phyloP scores from a whole-genome alignment of 2,329 filamentous ascomycete species.

The Hypoxylon rubiginosum region DNA sequence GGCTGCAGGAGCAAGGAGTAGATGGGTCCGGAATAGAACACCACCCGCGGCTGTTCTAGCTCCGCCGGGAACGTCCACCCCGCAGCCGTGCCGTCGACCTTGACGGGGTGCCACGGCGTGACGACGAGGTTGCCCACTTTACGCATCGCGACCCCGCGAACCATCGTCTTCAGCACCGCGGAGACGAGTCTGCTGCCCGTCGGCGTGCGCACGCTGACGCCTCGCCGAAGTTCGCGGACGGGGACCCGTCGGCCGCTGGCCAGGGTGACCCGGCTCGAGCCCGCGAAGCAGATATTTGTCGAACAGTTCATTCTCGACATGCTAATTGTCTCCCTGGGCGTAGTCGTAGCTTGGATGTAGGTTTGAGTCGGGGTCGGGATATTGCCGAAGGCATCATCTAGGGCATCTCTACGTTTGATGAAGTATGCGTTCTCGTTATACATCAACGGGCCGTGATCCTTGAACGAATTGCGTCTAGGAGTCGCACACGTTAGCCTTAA shows the following conservation, averaged over 20 bases:
- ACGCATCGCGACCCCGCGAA: constrained; percentile 59
- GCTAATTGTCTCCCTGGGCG: constrained; percentile 39
- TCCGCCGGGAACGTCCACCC: constrained; percentile 64
- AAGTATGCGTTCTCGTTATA: constrained; percentile 70
- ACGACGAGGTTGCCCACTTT: constrained; percentile 63
- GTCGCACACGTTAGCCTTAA: background rate
- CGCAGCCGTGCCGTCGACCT: constrained; percentile 45
- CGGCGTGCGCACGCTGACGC: constrained; percentile 65
- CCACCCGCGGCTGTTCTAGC: constrained; percentile 39
- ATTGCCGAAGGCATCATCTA: constrained; percentile 64
- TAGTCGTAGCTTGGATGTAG: constrained; percentile 28
- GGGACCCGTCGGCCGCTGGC: constrained; percentile 56
- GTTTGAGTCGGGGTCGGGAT: constrained; percentile 59
- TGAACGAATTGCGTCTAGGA: constrained; percentile 70
- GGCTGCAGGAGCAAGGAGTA: constrained; percentile 70
- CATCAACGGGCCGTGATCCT: constrained; percentile 69
- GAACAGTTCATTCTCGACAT: constrained; percentile 57
- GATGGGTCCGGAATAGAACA: constrained; percentile 62
- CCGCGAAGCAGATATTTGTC: constrained; percentile 66
- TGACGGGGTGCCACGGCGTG: constrained; percentile 73
- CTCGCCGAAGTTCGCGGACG: constrained; percentile 60
- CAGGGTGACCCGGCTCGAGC: constrained; percentile 61
- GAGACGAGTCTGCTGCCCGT: constrained; percentile 62
- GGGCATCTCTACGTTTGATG: constrained; percentile 60
- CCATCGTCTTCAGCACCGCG: constrained; percentile 65